These are phyloP conservation scores for Falciphora oryzae DNA, from an alignment of 2,329 filamentous ascomycete species.

Conservation along the genomic window DNA sequence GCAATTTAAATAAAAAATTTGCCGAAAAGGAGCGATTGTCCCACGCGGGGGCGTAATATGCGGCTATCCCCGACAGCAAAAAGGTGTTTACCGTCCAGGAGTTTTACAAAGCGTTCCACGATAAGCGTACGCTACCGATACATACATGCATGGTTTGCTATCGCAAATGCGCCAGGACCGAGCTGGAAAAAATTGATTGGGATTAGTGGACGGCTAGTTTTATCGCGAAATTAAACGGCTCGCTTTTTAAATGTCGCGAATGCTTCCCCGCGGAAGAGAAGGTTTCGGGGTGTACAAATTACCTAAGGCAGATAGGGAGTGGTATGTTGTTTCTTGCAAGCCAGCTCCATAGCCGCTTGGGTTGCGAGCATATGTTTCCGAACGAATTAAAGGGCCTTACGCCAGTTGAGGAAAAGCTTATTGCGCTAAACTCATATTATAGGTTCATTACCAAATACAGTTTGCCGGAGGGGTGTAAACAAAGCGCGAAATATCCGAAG, in stretches of 20 bases:
- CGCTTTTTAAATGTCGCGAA: too few relatives aligned
- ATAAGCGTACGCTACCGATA: background rate
- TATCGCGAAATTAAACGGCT: too few relatives aligned
- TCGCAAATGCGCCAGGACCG: too few relatives aligned
- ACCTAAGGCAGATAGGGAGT: background rate
- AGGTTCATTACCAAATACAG: background rate
- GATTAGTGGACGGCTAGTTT: background rate
- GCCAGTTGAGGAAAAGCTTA: background rate
- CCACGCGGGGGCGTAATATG: background rate
- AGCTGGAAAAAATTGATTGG: background rate
- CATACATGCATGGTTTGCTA: background rate
- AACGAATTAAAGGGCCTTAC: background rate
- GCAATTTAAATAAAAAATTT: background rate
- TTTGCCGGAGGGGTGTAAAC: background rate
- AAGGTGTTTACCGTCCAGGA: background rate
- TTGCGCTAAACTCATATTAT: background rate
- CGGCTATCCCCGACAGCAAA: background rate
- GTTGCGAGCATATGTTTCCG: background rate
- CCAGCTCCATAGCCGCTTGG: background rate
- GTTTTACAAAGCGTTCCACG: background rate
- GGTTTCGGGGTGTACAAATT: background rate
- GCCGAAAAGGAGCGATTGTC: background rate
- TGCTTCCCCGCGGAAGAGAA: too few relatives aligned
- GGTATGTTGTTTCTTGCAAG: too few relatives aligned
- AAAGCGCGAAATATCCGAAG: constrained; percentile 1